Evolutionary conservation across 2,329 filamentous ascomycete genomes (phyloP).

Genomic region (Colletotrichum tofieldiae): DNA sequence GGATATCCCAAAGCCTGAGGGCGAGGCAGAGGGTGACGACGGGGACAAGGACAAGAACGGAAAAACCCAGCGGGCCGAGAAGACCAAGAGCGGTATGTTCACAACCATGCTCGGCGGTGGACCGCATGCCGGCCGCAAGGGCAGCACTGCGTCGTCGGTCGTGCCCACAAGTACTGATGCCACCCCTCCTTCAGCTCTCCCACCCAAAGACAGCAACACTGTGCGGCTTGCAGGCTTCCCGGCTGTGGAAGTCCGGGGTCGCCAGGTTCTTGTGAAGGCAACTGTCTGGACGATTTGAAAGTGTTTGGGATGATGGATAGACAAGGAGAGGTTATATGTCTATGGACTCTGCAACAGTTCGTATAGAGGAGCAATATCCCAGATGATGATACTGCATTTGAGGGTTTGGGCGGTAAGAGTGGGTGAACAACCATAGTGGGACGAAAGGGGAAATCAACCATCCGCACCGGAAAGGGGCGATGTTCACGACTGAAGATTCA

Average conservation of each 20-base stretch:
- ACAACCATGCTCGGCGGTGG: slow-evolving; percentile 45
- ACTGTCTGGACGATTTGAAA: slow-evolving; percentile 76
- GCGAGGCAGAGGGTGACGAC: slow-evolving; percentile 59
- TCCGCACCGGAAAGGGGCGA: slow-evolving; percentile 25
- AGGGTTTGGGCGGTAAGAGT: neutral
- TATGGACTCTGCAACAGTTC: slow-evolving; percentile 14
- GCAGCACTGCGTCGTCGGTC: slow-evolving; percentile 52
- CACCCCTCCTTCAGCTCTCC: slow-evolving; percentile 54
- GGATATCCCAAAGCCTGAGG: slow-evolving; percentile 56
- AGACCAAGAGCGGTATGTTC: slow-evolving; percentile 65
- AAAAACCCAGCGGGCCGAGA: slow-evolving; percentile 57
- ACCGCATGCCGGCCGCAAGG: slow-evolving; percentile 48
- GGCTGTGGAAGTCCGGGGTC: slow-evolving; percentile 80
- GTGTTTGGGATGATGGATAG: neutral
- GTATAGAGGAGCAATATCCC: slow-evolving; percentile 3
- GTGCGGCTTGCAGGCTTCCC: slow-evolving; percentile 85
- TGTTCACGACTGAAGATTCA: slow-evolving; percentile 41
- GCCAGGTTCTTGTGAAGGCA: slow-evolving; percentile 82
- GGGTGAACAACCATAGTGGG: slow-evolving; percentile 10
- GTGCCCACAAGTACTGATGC: slow-evolving; percentile 57
- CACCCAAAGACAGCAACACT: slow-evolving; percentile 65
- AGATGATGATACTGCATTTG: slow-evolving; percentile 12
- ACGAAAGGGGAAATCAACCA: slow-evolving; percentile 20
- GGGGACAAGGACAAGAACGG: slow-evolving; percentile 61
- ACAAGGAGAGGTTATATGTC: slow-evolving; percentile 13